These are phyloP conservation scores for Curvularia spicifera DNA, from an alignment of 2,329 filamentous ascomycete species.

Conservation along the genomic window DNA sequence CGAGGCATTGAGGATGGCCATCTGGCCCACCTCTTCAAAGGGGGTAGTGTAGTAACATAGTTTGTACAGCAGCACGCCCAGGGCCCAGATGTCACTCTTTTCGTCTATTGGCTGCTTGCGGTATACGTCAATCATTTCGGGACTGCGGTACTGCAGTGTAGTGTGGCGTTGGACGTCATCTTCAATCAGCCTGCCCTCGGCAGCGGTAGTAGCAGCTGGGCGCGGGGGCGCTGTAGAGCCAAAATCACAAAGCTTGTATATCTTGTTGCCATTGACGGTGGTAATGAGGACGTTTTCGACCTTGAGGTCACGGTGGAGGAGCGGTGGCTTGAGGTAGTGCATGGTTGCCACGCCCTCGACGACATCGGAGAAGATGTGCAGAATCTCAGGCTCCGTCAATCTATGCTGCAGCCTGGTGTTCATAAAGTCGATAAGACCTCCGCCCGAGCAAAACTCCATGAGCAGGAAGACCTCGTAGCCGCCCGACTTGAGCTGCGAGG, in stretches of 20 bases:
- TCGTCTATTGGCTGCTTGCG: conserved; percentile 95
- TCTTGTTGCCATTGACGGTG: conserved; percentile 66
- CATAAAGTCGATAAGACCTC: conserved; percentile 98
- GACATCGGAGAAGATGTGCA: conserved; percentile 95
- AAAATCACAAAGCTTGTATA: conserved; percentile 98
- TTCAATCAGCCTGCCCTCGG: conserved; percentile 90
- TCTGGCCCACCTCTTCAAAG: conserved; percentile 96
- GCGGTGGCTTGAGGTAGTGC: conserved; percentile 95
- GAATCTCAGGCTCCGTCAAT: conserved; percentile 94
- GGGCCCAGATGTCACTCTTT: conserved; percentile 97
- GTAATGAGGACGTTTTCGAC: conserved; percentile 97
- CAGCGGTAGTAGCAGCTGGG: conserved; percentile 82
- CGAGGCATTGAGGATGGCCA: conserved; percentile 94
- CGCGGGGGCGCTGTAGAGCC: conserved; percentile 86
- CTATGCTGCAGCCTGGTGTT: conserved; percentile 96
- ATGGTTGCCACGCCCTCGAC: conserved; percentile 97
- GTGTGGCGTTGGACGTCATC: conserved; percentile 98
- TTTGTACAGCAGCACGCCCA: conserved; percentile 95
- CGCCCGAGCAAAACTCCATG: conserved; percentile 97
- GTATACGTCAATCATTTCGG: conserved; percentile 99
- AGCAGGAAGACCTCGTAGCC: conserved; percentile 98
- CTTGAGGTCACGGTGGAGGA: conserved; percentile 94
- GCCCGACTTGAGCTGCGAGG: conserved; percentile 87
- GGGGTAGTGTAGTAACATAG: conserved; percentile 99
- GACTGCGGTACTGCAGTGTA: conserved; percentile 94